phyloP scores from a whole-genome alignment of 2,329 filamentous ascomycete species.

The Ceratocystis cubensis region DNA sequence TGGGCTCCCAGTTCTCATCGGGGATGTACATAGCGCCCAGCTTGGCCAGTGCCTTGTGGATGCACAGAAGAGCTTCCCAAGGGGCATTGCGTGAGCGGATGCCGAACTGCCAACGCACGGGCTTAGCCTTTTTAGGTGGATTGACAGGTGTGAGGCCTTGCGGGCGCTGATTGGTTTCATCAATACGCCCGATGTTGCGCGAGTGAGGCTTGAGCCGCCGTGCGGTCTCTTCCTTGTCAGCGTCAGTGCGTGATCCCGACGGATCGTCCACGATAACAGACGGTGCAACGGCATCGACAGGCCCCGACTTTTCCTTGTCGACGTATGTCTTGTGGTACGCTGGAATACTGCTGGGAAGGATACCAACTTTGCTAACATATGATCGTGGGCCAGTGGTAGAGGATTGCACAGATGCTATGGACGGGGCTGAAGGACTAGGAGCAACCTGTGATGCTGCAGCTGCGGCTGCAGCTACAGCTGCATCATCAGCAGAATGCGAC shows the following conservation, averaged over 20 bases:
- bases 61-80: slow-evolving; percentile 85
- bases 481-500: background rate
- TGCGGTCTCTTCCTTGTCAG: slow-evolving; percentile 70
- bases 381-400: slow-evolving; percentile 41
- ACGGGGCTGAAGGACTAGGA: slow-evolving; percentile 41
- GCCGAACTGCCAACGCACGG: slow-evolving; percentile 93
- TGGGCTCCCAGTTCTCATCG: slow-evolving; percentile 45
- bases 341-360: slow-evolving; percentile 81
- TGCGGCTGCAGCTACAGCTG: background rate
- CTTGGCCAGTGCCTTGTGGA: slow-evolving; percentile 81
- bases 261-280: slow-evolving; percentile 37
- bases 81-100: slow-evolving; percentile 90
- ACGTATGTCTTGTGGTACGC: slow-evolving; percentile 86
- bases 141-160: slow-evolving; percentile 51
- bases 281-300: slow-evolving; percentile 32
- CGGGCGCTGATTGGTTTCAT: slow-evolving; percentile 41
- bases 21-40: slow-evolving; percentile 80
- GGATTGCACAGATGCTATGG: slow-evolving; percentile 37
- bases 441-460: slow-evolving; percentile 5
- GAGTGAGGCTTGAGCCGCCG: slow-evolving; percentile 77
- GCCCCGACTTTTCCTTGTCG: slow-evolving; percentile 51
- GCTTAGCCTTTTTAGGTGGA: slow-evolving; percentile 58
- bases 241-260: slow-evolving; percentile 44
- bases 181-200: slow-evolving; percentile 49
- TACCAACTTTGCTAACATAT: slow-evolving; percentile 74